Evolutionary conservation across 1,139 yeast genomes (phyloP), one percentile per base, ranked within the genome.

Genomic region (Candida glucosophila): DNA sequence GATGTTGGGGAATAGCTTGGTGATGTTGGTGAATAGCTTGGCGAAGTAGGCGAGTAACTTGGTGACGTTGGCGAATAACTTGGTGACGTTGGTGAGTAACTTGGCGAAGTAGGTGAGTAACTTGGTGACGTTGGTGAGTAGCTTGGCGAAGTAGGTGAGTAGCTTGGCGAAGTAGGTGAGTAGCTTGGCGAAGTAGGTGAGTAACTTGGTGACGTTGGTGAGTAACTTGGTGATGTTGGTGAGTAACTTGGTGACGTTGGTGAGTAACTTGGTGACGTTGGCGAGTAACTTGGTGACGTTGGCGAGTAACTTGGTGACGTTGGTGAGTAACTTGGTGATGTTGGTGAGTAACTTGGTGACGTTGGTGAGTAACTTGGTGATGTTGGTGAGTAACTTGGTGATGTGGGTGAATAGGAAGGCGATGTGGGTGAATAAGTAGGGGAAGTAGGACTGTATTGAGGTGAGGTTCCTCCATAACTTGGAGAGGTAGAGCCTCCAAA

Each of bases 201-300:
- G 51, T 78, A 79, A 6, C 57, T 42, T 41, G 85, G 85, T 1
- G 81, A 73, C 0, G 88, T 78, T 29, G 90, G 88, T 0, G 74
- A 61, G 49, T 77, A 80, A 3, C 65, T 47, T 40, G 93, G 92
- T 2, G 81, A 71, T 0, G 88, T 77, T 29, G 92, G 92, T 1
- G 76, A 64, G 48, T 80, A 82, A 2, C 64, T 44, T 41, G 93
- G 93, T 0, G 83, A 73, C 0, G 92, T 77, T 29, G 90, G 86
- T 0, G 75, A 61, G 46, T 77, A 78, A 4, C 63, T 47, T 44
- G 92, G 90, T 1, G 82, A 73, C 0, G 88, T 76, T 31, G 88
- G 82, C 1, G 79, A 63, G 47, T 77, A 82, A 2, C 67, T 58
- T 39, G 94, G 92, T 0, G 83, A 73, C 0, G 90, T 76, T 32